A percentile compares a stretch with the other conserved stretches of the same genome.
Conservation (phyloP, 805 yeast species). For the Candida sphagnicola region DNA sequence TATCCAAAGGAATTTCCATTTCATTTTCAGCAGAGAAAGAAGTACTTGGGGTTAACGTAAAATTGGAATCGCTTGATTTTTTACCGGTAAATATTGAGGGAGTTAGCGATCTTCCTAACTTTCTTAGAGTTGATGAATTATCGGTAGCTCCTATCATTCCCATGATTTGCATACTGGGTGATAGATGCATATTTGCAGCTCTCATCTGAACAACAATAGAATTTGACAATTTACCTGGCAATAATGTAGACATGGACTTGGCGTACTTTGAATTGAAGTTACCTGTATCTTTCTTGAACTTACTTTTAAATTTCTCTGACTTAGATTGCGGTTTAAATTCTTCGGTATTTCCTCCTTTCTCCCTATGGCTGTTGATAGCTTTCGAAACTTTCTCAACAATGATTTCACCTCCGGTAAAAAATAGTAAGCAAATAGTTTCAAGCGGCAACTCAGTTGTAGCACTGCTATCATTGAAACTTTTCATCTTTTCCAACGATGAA, state of each 20-base stretch:
- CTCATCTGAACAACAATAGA: constrained; percentile 12
- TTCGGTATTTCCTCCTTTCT: no score
- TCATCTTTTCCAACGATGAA: constrained; percentile 5
- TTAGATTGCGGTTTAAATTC: neutral
- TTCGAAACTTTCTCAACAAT: neutral
- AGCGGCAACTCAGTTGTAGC: neutral
- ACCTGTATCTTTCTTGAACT: neutral
- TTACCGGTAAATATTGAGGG: constrained; percentile 13
- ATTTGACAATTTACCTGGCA: constrained; percentile 6
- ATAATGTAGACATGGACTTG: constrained; percentile 14
- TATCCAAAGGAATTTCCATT: neutral
- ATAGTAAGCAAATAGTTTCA: neutral
- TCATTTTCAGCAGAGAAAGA: neutral
- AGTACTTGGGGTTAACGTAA: no score
- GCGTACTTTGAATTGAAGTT: neutral
- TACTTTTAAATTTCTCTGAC: neutral
- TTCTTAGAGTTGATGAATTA: constrained; percentile 11
- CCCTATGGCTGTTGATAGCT: neutral
- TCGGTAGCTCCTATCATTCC: neutral
- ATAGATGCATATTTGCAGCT: constrained; percentile 6
- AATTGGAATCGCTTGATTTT: neutral
- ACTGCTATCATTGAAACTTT: neutral
- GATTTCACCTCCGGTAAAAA: neutral
- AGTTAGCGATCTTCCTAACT: constrained; percentile 15
- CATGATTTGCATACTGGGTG: constrained; percentile 5